Evolutionary conservation across 2,329 filamentous ascomycete genomes (phyloP).

Genomic region (Myriosclerotinia duriaeana): DNA sequence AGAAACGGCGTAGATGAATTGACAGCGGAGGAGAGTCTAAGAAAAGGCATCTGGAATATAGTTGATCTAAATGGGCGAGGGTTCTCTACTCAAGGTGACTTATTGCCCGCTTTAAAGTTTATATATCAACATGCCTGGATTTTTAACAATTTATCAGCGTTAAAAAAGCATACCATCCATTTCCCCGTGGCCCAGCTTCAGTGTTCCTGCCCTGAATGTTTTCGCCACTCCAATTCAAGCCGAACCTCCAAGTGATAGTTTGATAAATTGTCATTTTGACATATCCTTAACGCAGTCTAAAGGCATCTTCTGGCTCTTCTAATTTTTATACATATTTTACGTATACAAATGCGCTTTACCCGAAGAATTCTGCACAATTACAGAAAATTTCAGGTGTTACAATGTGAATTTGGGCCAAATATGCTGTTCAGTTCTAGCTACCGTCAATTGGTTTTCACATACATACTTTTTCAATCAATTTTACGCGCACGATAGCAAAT

Average conservation of each 20-base stretch:
- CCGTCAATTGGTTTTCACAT: background rate
- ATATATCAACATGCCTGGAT: background rate
- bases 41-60: background rate
- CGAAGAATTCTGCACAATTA: background rate
- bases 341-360: background rate
- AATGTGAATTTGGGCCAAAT: background rate
- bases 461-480: background rate
- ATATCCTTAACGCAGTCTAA: too few species aligned
- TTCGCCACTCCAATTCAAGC: background rate
- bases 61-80: background rate
- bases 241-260: too few species aligned
- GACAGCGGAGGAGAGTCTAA: background rate
- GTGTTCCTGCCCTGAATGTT: background rate
- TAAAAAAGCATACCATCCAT: background rate
- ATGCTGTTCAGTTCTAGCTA: background rate
- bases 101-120: background rate
- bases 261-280: too few species aligned
- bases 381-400: background rate
- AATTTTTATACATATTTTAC: background rate
- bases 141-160: background rate
- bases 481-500: background rate
- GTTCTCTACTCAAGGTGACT: too few species aligned
- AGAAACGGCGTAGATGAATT: background rate
- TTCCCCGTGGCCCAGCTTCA: background rate
- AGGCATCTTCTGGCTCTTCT: too few species aligned